Evolutionary conservation across 2,329 filamentous ascomycete genomes (phyloP).

Genomic region (Monosporascus cannonballus): DNA sequence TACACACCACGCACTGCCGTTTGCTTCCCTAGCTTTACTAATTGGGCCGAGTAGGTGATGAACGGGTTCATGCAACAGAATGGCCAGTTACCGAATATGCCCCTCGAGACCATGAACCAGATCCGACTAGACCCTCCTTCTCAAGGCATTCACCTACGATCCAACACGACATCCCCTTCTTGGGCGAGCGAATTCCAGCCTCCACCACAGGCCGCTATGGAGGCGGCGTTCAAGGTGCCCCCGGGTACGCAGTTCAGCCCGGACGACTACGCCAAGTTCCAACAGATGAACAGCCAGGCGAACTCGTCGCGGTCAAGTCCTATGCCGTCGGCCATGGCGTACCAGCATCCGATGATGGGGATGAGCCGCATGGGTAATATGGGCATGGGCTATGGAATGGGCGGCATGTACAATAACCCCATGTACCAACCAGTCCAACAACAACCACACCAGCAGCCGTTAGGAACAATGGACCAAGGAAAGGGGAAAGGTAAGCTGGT

Average conservation of each 20-base stretch:
- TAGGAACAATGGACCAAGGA: constrained; percentile 39
- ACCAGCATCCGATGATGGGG: constrained; percentile 57
- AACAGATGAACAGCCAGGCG: constrained; percentile 60
- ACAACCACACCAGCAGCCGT: constrained; percentile 28
- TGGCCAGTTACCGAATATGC: constrained; percentile 49
- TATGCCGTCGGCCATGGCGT: constrained; percentile 49
- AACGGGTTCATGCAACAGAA: constrained; percentile 85
- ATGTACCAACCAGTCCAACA: constrained; percentile 48
- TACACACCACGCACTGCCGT: constrained; percentile 21
- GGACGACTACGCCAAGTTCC: constrained; percentile 83
- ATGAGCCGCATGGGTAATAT: constrained; percentile 42
- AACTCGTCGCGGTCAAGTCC: constrained; percentile 47
- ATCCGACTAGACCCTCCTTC: constrained; percentile 40
- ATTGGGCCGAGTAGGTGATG: constrained; percentile 62
- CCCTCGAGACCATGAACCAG: constrained; percentile 38
- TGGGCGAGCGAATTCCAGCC: constrained; percentile 48
- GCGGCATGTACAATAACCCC: constrained; percentile 48
- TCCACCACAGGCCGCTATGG: constrained; percentile 58
- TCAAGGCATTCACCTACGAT: constrained; percentile 47
- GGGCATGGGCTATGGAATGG: constrained; percentile 49
- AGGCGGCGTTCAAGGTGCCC: constrained; percentile 59
- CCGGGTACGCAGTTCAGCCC: constrained; percentile 62
- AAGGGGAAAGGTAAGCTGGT: constrained; percentile 91
- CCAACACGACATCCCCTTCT: constrained; percentile 46
- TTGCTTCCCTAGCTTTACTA: constrained; percentile 10